Evolutionary conservation across 306 rosid species (phyloP).

Genomic region (Quercus wislizeni): DNA sequence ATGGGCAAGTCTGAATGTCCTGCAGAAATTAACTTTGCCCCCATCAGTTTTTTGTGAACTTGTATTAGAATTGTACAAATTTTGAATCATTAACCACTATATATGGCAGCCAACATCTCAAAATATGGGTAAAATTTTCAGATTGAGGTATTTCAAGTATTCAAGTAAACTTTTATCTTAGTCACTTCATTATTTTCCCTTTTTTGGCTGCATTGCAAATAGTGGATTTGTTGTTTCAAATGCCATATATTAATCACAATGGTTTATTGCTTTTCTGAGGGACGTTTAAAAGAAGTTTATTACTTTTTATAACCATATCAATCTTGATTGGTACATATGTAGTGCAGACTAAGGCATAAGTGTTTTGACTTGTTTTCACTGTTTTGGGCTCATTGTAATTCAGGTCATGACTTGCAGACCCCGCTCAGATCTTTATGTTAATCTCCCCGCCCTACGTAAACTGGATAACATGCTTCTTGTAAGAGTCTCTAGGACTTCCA

Average conservation of each 20-base stretch:
- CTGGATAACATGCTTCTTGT: slow-evolving; percentile 97
- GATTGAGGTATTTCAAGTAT: not conserved
- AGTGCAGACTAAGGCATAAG: not conserved
- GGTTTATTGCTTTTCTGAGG: not conserved
- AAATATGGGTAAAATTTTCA: not conserved
- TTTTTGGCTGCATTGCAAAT: not conserved
- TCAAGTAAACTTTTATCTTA: not conserved
- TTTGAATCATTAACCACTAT: not conserved
- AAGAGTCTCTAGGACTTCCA: slow-evolving; percentile 37
- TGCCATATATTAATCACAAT: not conserved
- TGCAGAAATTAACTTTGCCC: not conserved
- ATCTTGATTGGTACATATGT: not conserved
- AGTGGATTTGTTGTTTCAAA: slow-evolving; percentile 9
- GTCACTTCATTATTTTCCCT: not conserved
- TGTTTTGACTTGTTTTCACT: not conserved
- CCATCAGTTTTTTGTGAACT: not conserved
- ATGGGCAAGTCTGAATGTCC: not conserved
- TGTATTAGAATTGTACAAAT: not conserved
- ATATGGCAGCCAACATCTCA: not conserved
- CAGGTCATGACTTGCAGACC: slow-evolving; percentile 96
- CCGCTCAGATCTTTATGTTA: slow-evolving; percentile 84
- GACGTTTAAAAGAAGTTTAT: not conserved
- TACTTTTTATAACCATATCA: not conserved
- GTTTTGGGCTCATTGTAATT: slow-evolving; percentile 23
- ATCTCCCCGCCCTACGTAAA: slow-evolving; percentile 91